Base-by-base conservation (phyloP, 257 asterid species). In the Agastache rugosa region DNA sequence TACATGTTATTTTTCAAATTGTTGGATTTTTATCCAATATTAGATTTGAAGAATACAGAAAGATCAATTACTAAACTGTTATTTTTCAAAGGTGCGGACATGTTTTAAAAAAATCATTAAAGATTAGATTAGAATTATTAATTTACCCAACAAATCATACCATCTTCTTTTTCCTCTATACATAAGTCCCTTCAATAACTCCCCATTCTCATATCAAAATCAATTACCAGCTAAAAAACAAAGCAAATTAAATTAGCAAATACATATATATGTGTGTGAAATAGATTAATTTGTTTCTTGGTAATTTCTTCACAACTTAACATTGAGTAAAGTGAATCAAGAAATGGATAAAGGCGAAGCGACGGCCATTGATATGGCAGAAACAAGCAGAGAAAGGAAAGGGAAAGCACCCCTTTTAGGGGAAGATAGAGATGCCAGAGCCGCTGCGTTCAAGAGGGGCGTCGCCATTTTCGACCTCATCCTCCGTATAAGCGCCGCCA, bases 401-500 rank as follows among this genome's bases (percentile, higher is more conserved):
- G 91, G 93, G 15, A 88, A 91, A 79, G 90, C 90, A 10, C 86
- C 90, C 2, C 89, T 90, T 44, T 69, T 88, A 5, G 86, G 86
- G 2, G 59, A 69, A 8, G 76, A 29, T 39, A 62, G 16, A 7
- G 64, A 51, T 25, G 84, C 64, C 2, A 67, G 42, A 34, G 83
- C 80, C 67, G 67, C 78, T 44, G 80, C 79, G 11, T 75, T 74
- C 69, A 87, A 83, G 66, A 85, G 75, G 25, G 86, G 90, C 3
- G 80, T 89, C 27, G 86, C 92, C 4, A 80, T 91, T 9, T 93
- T 91, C 72, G 96, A 89, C 75, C 85, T 93, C 14, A 67, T 93
- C 67, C 90, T 93, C 55, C 87, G 98, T 23, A 19, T 88, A 47
- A 72, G 87, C 20, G 92, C 96, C 4, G 80, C 83, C 39, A 77